A percentile compares a stretch with the other conserved stretches of the same genome.
Evolutionary conservation across 495 filamentous ascomycete species (phyloP).

Genomic region (Neurospora terricola): DNA sequence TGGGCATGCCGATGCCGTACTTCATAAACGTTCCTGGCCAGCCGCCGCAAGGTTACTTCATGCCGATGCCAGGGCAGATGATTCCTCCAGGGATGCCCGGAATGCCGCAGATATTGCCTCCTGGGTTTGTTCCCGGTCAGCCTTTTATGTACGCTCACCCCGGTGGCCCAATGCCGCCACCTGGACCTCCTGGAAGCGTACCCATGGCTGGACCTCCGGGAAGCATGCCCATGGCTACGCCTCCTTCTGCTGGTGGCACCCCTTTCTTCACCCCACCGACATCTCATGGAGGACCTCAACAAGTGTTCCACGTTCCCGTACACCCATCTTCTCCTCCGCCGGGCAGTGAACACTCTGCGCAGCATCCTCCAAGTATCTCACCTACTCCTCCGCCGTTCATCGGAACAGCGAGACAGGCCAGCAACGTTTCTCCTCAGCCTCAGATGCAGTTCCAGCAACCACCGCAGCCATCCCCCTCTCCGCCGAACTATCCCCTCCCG

Average conservation of each 20-base stretch:
- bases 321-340: not conserved
- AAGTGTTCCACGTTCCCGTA: not conserved
- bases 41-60: not conserved
- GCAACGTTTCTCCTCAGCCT: not conserved
- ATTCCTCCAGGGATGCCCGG: constrained; percentile 1
- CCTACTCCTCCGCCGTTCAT: not conserved
- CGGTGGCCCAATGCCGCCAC: not conserved
- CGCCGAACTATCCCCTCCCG: not conserved
- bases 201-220: not conserved
- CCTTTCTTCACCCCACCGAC: not conserved
- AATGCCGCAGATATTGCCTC: not conserved
- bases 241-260: not conserved
- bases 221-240: not conserved
- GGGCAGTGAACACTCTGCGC: not conserved
- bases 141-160: not conserved
- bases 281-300: not conserved
- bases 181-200: not conserved
- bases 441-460: not conserved
- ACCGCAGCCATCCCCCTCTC: not conserved
- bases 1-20: constrained; percentile 36
- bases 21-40: constrained; percentile 17
- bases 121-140: constrained; percentile 3
- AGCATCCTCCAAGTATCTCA: not conserved
- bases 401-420: not conserved
- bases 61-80: not conserved